Conservation (phyloP, 2,329 filamentous ascomycete species). For the Microsporum canis region DNA sequence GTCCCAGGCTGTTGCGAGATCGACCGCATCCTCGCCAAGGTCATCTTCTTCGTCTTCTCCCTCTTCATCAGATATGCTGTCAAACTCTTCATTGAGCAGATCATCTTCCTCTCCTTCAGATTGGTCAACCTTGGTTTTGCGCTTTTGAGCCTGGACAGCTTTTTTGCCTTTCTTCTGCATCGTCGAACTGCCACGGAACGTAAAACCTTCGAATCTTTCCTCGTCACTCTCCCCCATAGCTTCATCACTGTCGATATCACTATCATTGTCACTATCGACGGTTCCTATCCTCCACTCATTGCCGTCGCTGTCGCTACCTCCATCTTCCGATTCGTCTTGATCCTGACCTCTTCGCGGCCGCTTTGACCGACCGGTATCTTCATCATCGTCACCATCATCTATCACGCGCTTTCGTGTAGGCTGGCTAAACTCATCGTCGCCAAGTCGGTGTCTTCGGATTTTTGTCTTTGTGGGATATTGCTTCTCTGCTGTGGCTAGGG, state of each 20-base stretch:
- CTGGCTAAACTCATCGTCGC: conserved; percentile 41
- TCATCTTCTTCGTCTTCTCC: conserved; percentile 49
- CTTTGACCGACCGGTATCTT: conserved; percentile 29
- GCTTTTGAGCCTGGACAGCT: conserved; percentile 17
- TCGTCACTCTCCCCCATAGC: conserved; percentile 84
- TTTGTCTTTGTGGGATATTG: conserved; percentile 43
- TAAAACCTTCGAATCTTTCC: conserved; percentile 69
- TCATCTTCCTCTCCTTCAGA: conserved; percentile 32
- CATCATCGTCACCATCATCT: conserved; percentile 26
- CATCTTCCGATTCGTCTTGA: conserved; percentile 47
- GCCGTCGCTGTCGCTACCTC: conserved; percentile 73
- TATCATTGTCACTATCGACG: conserved; percentile 55
- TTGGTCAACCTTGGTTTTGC: conserved; percentile 14
- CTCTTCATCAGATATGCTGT: conserved; percentile 29
- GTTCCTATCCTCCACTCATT: conserved; percentile 73
- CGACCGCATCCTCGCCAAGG: conserved; percentile 51
- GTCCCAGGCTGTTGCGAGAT: conserved; percentile 52
- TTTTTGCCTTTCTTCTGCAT: conserved; percentile 25
- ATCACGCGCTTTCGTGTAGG: conserved; percentile 27
- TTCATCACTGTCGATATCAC: conserved; percentile 62
- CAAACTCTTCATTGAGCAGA: conserved; percentile 40
- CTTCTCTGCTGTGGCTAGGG: conserved; percentile 53
- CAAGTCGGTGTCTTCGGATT: conserved; percentile 47
- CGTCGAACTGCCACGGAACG: conserved; percentile 51
- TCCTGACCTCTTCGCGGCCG: conserved; percentile 33